These are phyloP conservation scores for Zizania latifolia DNA, from an alignment of 176 grass and related monocot species.

Conservation along the genomic window DNA sequence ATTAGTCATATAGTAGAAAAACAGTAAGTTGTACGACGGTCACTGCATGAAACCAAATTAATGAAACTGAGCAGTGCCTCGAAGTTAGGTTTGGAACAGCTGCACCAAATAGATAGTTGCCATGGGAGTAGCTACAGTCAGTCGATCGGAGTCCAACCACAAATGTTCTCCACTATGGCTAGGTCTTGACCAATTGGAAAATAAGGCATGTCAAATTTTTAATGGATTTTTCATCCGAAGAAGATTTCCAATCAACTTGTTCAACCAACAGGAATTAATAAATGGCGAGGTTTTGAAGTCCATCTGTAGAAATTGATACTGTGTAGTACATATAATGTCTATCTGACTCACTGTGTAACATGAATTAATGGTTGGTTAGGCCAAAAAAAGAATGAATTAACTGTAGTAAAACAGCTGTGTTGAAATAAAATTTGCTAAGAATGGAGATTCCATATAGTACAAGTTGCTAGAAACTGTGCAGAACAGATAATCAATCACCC, in stretches of 20 bases:
- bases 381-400: background rate
- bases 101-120: background rate
- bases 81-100: too few species aligned
- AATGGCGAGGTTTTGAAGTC: background rate
- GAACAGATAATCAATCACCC: background rate
- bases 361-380: background rate
- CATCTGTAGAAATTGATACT: background rate
- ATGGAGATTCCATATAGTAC: background rate
- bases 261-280: background rate
- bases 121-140: background rate
- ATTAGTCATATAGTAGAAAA: background rate
- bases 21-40: background rate
- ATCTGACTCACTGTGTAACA: background rate
- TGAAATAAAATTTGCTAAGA: background rate
- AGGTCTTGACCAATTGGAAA: background rate
- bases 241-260: background rate
- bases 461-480: background rate
- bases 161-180: background rate
- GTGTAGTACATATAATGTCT: background rate
- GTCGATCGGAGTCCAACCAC: background rate
- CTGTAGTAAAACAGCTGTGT: background rate
- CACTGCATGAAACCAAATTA: background rate
- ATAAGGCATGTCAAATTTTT: background rate
- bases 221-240: background rate
- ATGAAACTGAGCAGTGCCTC: too few species aligned